Conservation (phyloP, 179 eudicot genomes). For the Actinidia chinensis region DNA sequence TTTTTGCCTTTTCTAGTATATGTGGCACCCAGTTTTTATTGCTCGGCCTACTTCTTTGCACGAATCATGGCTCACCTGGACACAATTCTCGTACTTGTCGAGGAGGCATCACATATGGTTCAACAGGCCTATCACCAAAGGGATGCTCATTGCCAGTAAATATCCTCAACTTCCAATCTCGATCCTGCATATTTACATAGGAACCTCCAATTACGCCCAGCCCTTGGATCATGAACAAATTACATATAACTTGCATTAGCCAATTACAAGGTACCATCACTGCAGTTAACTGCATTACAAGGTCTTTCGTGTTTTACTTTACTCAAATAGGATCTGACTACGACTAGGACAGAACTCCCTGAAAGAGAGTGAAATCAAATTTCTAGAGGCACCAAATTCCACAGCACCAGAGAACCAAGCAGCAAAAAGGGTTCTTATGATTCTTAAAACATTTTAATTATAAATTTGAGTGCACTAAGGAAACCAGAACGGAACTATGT, state of each 20-base stretch:
- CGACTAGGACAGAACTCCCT: not conserved
- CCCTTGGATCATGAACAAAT: constrained; percentile 1
- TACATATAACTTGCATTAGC: not conserved
- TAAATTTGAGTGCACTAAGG: not conserved
- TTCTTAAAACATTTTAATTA: not conserved
- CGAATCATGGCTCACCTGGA: constrained; percentile 86
- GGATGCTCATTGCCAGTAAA: constrained; percentile 84
- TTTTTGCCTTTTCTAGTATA: constrained; percentile 42
- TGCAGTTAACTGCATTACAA: not conserved
- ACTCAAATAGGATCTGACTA: not conserved
- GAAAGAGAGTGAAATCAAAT: not conserved
- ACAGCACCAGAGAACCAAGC: not conserved
- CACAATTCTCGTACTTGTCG: constrained; percentile 91
- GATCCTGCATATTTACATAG: constrained; percentile 48
- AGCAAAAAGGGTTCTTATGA: not conserved
- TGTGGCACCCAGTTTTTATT: constrained; percentile 42
- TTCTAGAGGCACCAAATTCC: not conserved
- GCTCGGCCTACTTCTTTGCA: constrained; percentile 77
- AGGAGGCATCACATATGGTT: constrained; percentile 77
- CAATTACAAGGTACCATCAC: not conserved
- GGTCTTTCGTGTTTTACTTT: not conserved
- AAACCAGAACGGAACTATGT: not conserved
- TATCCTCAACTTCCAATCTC: constrained; percentile 89
- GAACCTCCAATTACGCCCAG: constrained; percentile 1
- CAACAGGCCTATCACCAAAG: constrained; percentile 76